Base-by-base conservation (phyloP, 495 filamentous ascomycete genomes). In the Parathielavia hyrcaniae region DNA sequence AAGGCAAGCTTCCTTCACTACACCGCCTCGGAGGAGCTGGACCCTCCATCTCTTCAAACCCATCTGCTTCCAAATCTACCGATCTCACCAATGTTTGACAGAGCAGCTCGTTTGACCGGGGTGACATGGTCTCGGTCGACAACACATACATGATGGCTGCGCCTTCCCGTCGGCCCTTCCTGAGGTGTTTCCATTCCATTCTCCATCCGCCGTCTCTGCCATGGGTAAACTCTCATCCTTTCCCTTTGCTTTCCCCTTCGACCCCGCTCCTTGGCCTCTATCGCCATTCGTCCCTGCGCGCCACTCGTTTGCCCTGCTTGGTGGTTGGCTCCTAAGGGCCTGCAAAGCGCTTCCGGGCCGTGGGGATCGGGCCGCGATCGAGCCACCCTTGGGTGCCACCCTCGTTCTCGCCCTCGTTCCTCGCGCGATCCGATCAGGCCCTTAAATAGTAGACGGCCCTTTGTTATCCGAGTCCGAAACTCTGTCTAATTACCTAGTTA, bases 381-480 rank as follows among this genome's bases (percentile, higher is more conserved):
- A n/a, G n/a, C n/a, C n/a, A n/a, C n/a, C n/a, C n/a, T n/a, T n/a
- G n/a, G n/a, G n/a, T n/a, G n/a, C n/a, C n/a, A n/a, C n/a, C n/a
- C n/a, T n/a, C n/a, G n/a, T n/a, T n/a, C n/a, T n/a, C n/a, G n/a
- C n/a, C n/a, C n/a, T n/a, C n/a, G n/a, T n/a, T n/a, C n/a, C n/a
- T n/a, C n/a, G n/a, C n/a, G n/a, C n/a, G n/a, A n/a, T n/a, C n/a
- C n/a, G n/a, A n/a, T n/a, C n/a, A n/a, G n/a, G n/a, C n/a, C n/a
- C n/a, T n/a, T n/a, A n/a, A n/a, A n/a, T n/a, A n/a, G n/a, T 46
- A 12, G 53, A 55, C 30, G 39, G 53, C 26, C 53, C 41, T 38
- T n/a, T 45, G 32, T 43, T 47, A 47, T 35, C 38, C 38, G 26
- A 10, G 48, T 58, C 47, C 44, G 55, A 58, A 45, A 57, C 54